Conservation (phyloP, 768 basidiomycete species). For the Suillus weaverae region DNA sequence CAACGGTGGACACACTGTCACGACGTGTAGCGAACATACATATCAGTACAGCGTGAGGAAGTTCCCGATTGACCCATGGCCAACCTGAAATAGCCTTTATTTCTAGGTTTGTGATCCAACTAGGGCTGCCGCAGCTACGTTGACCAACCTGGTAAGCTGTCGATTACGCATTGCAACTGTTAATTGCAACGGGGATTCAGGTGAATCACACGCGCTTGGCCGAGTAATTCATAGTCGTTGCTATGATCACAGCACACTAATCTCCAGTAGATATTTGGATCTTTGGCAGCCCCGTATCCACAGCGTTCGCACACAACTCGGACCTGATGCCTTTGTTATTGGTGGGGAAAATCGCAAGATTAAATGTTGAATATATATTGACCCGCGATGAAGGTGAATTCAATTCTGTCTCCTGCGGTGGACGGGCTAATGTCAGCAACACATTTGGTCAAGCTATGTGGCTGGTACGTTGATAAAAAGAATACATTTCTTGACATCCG, state of each 20-base stretch:
- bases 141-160: slow-evolving; percentile 45
- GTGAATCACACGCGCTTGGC: slow-evolving; percentile 55
- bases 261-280: slow-evolving; percentile 46
- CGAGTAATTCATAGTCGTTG: slow-evolving; percentile 31
- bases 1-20: slow-evolving; percentile 41
- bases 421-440: slow-evolving; percentile 49
- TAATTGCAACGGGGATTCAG: slow-evolving; percentile 24
- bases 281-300: slow-evolving; percentile 55
- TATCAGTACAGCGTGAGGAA: slow-evolving; percentile 52
- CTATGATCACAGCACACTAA: not conserved
- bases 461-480: slow-evolving; percentile 45
- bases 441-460: slow-evolving; percentile 58
- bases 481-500: not conserved
- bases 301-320: slow-evolving; percentile 46
- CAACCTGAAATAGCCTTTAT: not conserved
- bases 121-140: slow-evolving; percentile 45
- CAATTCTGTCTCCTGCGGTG: slow-evolving; percentile 56
- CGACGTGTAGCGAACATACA: slow-evolving; percentile 52
- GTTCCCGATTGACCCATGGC: not conserved
- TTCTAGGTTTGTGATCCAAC: slow-evolving; percentile 42
- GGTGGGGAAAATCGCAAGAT: slow-evolving; percentile 27
- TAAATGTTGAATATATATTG: not conserved
- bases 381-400: slow-evolving; percentile 43
- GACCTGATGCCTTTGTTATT: slow-evolving; percentile 48
- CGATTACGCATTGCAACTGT: not conserved